Base-by-base conservation (phyloP, 371 early-diverging fungal species). In the Mortierella sp. region DNA sequence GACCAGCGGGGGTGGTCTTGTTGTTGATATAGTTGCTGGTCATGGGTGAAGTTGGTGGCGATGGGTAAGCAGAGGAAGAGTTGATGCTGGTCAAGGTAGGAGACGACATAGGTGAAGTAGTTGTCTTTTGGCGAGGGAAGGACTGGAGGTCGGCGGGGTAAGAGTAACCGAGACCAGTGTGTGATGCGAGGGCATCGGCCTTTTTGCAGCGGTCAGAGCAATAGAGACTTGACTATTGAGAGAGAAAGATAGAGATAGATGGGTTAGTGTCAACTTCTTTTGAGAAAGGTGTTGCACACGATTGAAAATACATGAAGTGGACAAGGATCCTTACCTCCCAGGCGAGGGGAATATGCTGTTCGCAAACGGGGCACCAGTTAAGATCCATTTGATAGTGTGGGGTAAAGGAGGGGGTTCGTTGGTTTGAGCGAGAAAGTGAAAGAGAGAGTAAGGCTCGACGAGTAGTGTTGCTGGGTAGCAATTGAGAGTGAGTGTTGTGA, bases 281-380 rank as follows among this genome's bases (percentile, higher is more conserved):
- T 45, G 50, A 13, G 50, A 13, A 3, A 50, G 21, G 24, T 44
- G 55, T 52, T 55, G 55, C 42, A 13, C 45, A 68, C 42, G 11
- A 11, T 31, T 55, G 50, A n/a, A 54, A 6, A 38, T 16, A 38
- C 14, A 55, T 14, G 8, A 55, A n/a, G 28, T 42, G 70, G 54
- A 74, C 52, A 48, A 16, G 42, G 55, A 38, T 55, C 50, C 84
- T 77, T 83, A 83, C 84, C 80, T 84, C 84, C 84, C 84, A 84
- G 26, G 85, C 81, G 52, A 84, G 81, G 73, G 85, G 85, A 81
- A 84, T 84, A 72, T 84, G 85, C 65, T 81, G 81, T 84, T 84
- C 81, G 85, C 84, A 84, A 63, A 84, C 84, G 76, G 84, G 84
- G 84, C 84, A 84, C 80, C 80, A 84, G 80, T 84, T 84, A 74